Percentiles rank a stretch among this genome's conserved stretches.
phyloP scores from a whole-genome alignment of 1,284 basidiomycete genomes.

The Neolentinus lepideus region DNA sequence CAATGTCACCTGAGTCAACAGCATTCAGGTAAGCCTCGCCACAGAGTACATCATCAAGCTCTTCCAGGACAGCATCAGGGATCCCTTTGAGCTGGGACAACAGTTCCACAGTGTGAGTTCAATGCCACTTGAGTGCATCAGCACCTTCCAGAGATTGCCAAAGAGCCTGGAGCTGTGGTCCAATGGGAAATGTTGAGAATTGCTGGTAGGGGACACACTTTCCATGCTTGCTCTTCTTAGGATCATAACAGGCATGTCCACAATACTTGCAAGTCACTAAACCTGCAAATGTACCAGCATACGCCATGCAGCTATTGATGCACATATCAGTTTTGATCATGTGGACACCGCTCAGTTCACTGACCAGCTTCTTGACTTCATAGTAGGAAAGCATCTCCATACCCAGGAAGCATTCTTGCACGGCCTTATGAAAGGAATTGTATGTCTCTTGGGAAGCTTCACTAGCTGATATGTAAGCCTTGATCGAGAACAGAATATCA shows the following conservation, averaged over 20 bases:
- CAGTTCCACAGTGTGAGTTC: neutral
- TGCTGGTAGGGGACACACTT: conserved; percentile 7
- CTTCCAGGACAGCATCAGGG: neutral
- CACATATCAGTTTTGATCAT: no score
- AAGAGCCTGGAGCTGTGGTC: conserved; percentile 17
- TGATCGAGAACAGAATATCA: no score
- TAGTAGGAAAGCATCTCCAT: no score
- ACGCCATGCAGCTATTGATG: conserved; percentile 8
- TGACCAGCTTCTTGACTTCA: no score
- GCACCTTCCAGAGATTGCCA: conserved; percentile 11
- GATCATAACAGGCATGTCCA: conserved; percentile 17
- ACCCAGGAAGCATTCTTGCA: no score
- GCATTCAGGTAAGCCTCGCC: conserved; percentile 11
- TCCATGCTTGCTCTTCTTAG: neutral
- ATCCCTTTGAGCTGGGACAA: neutral
- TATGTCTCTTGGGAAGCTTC: no score
- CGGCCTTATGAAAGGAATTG: no score
- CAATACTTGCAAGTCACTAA: conserved; percentile 15
- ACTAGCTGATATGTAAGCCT: no score
- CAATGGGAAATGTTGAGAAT: conserved; percentile 15
- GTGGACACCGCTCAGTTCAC: no score
- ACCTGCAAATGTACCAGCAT: neutral
- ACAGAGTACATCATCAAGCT: neutral
- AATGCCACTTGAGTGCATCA: neutral
- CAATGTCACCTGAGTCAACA: conserved; percentile 4